Conservation (phyloP, 441 rosid species). For the Bocquillonia castaneifolia region DNA sequence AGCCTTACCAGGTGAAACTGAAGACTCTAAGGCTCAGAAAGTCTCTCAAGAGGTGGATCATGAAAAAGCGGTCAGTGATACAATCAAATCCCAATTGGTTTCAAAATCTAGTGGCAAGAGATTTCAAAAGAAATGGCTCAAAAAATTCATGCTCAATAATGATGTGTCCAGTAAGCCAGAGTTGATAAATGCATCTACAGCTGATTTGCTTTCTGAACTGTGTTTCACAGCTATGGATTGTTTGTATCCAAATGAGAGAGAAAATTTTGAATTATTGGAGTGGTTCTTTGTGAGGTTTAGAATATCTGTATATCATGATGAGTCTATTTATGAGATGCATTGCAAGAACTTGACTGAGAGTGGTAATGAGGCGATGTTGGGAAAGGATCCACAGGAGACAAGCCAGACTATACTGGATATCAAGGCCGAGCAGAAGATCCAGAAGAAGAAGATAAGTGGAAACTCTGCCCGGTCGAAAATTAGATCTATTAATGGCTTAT, state of each 20-base stretch:
- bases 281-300: slow-evolving; percentile 85
- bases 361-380: slow-evolving; percentile 16
- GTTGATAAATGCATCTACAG: slow-evolving; percentile 40
- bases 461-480: slow-evolving; percentile 30
- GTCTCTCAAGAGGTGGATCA: slow-evolving; percentile 22
- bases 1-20: slow-evolving; percentile 25
- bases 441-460: slow-evolving; percentile 33
- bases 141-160: slow-evolving; percentile 38
- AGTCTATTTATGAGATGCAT: slow-evolving; percentile 48
- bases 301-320: slow-evolving; percentile 57
- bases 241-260: slow-evolving; percentile 34
- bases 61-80: slow-evolving; percentile 22
- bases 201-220: slow-evolving; percentile 55
- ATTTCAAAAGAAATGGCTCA: slow-evolving; percentile 53
- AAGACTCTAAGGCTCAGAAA: slow-evolving; percentile 19
- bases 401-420: slow-evolving; percentile 17
- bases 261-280: slow-evolving; percentile 38
- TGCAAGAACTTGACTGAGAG: slow-evolving; percentile 41
- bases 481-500: slow-evolving; percentile 34
- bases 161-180: slow-evolving; percentile 39
- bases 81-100: slow-evolving; percentile 43
- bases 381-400: slow-evolving; percentile 22
- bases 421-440: slow-evolving; percentile 29
- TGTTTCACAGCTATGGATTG: slow-evolving; percentile 48
- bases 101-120: slow-evolving; percentile 47